Conservation (phyloP, 176 grass and related monocot species). For the Oryza coarctata region DNA sequence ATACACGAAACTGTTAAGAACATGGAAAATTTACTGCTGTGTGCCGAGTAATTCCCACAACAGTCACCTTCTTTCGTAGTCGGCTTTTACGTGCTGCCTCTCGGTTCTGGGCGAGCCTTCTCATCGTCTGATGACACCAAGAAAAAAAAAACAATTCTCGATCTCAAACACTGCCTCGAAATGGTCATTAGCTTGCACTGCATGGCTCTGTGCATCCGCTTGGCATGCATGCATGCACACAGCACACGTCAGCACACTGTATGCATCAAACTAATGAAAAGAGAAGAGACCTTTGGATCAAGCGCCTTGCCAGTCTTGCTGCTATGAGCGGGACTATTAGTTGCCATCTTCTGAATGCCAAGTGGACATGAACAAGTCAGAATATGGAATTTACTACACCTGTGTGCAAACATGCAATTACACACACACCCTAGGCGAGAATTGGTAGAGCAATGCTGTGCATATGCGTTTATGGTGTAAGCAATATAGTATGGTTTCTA, state of each 20-base stretch:
- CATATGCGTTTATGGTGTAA: not conserved
- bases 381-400: not conserved
- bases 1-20: not conserved
- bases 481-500: conserved; percentile 20
- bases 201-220: not conserved
- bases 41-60: not conserved
- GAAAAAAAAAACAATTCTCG: not conserved
- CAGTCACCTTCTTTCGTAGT: conserved; percentile 74
- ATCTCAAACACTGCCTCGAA: not conserved
- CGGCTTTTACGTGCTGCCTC: conserved; percentile 92
- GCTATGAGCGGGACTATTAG: conserved; percentile 30
- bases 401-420: not conserved
- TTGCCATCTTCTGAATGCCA: conserved; percentile 53
- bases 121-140: conserved; percentile 46
- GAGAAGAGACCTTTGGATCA: conserved; percentile 61
- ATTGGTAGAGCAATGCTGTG: conserved; percentile 1
- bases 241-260: not conserved
- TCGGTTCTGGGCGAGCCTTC: conserved; percentile 87
- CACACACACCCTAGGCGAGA: not conserved
- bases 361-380: not conserved
- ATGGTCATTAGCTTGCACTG: conserved; percentile 9
- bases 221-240: not conserved
- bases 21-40: not conserved
- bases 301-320: conserved; percentile 58
- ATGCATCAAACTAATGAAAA: not conserved